These are phyloP conservation scores for Akebia trifoliata DNA, from an alignment of 164 flowering plant genomes.

Conservation along the genomic window DNA sequence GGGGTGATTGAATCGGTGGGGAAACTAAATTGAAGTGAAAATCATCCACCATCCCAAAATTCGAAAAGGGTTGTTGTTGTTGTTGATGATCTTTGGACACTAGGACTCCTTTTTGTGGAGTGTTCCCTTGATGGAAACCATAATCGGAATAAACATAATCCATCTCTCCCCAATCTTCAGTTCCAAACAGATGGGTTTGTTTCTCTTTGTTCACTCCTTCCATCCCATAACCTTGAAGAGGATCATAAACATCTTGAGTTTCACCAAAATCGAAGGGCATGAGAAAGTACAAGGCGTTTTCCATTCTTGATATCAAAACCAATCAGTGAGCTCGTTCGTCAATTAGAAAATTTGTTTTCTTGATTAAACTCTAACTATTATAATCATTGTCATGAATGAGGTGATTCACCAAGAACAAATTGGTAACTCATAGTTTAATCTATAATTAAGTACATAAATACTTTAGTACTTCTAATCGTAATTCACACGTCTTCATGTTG, in stretches of 20 bases:
- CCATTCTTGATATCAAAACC: no score
- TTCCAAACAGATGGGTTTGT: slow-evolving; percentile 10
- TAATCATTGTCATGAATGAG: no score
- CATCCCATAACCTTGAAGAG: slow-evolving; percentile 3
- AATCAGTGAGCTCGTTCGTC: neutral
- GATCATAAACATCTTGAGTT: slow-evolving; percentile 17
- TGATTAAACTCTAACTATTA: no score
- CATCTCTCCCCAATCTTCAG: slow-evolving; percentile 18
- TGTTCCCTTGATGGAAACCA: slow-evolving; percentile 17
- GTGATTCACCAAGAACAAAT: no score
- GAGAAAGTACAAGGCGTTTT: slow-evolving; percentile 12
- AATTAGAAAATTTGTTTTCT: no score
- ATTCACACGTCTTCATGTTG: no score
- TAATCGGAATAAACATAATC: slow-evolving; percentile 15
- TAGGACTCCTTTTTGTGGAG: slow-evolving; percentile 4
- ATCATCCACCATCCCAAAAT: slow-evolving; percentile 20
- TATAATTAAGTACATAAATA: no score
- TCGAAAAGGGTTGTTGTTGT: slow-evolving; percentile 13
- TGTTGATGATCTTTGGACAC: slow-evolving; percentile 20
- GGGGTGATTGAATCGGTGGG: no score
- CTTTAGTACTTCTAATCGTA: no score
- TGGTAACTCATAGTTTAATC: no score
- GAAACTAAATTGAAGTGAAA: slow-evolving; percentile 16
- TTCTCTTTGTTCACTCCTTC: slow-evolving; percentile 8
- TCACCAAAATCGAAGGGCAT: slow-evolving; percentile 13